A percentile compares a stretch with the other conserved stretches of the same genome.
Evolutionary conservation across 2,329 filamentous ascomycete species (phyloP).

Genomic region (Helotiales sp.): DNA sequence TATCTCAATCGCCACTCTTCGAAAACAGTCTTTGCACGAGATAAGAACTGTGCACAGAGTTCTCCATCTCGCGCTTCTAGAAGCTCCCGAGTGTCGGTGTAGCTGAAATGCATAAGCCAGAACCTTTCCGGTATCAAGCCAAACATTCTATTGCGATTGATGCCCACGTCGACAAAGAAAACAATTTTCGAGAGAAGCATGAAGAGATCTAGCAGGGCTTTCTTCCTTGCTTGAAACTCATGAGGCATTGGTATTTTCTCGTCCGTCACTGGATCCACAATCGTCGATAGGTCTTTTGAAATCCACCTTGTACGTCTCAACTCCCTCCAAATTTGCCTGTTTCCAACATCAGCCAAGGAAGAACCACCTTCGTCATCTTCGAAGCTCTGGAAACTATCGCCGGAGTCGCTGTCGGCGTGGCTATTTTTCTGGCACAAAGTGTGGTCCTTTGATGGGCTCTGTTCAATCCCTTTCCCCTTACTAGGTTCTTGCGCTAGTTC

Average conservation of each 20-base stretch:
- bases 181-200: background rate
- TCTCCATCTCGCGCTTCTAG: background rate
- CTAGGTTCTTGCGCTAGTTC: background rate
- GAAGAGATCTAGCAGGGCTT: background rate
- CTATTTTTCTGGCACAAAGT: background rate
- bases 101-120: constrained; percentile 4
- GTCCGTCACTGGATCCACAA: background rate
- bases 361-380: background rate
- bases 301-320: background rate
- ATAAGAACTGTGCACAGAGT: background rate
- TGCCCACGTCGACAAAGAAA: background rate
- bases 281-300: background rate
- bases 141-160: background rate
- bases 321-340: background rate
- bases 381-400: background rate
- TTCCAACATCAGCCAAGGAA: background rate
- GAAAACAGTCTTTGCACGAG: constrained; percentile 1
- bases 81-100: constrained; percentile 1
- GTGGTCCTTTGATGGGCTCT: background rate
- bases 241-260: background rate
- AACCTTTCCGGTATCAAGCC: background rate
- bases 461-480: background rate
- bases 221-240: background rate
- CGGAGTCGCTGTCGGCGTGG: background rate
- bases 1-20: constrained; percentile 12